These are phyloP conservation scores for Carex parvula DNA, from an alignment of 176 grass and related monocot genomes.

Conservation along the genomic window DNA sequence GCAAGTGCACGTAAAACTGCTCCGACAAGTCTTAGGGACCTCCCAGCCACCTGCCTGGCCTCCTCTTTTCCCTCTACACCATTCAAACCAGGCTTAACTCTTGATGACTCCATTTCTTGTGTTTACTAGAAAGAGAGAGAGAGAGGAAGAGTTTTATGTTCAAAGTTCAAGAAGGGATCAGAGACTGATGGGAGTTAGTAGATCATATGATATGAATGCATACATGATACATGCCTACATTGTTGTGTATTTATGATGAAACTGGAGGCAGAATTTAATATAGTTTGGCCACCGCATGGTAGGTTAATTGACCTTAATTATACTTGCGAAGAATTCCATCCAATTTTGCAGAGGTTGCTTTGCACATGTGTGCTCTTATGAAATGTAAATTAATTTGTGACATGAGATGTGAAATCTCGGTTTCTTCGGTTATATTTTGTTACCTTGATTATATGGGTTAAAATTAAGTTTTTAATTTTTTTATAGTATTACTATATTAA, in stretches of 20 bases:
- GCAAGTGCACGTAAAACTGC: slow-evolving; percentile 37
- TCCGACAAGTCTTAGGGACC: slow-evolving; percentile 25
- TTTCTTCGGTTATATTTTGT: no score
- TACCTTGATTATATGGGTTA: no score
- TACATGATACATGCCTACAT: neutral
- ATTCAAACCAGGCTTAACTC: slow-evolving; percentile 42
- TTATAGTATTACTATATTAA: no score
- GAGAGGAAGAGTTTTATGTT: neutral
- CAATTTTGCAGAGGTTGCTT: neutral
- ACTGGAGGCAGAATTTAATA: slow-evolving; percentile 6
- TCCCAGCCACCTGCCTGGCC: neutral
- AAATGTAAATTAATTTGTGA: no score
- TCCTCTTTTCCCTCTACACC: slow-evolving; percentile 30
- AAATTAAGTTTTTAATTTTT: no score
- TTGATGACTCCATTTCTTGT: slow-evolving; percentile 46
- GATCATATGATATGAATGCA: slow-evolving; percentile 10
- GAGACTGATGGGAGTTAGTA: neutral
- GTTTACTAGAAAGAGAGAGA: slow-evolving; percentile 1
- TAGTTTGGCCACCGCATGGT: neutral
- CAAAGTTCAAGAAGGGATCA: neutral
- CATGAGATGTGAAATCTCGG: neutral
- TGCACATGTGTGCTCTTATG: neutral
- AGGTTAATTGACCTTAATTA: no score
- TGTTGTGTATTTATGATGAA: slow-evolving; percentile 16
- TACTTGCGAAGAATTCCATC: neutral